Evolutionary conservation across 768 basidiomycete species (phyloP), one percentile per base, ranked within the genome.

Genomic region (Collybia mongolica): DNA sequence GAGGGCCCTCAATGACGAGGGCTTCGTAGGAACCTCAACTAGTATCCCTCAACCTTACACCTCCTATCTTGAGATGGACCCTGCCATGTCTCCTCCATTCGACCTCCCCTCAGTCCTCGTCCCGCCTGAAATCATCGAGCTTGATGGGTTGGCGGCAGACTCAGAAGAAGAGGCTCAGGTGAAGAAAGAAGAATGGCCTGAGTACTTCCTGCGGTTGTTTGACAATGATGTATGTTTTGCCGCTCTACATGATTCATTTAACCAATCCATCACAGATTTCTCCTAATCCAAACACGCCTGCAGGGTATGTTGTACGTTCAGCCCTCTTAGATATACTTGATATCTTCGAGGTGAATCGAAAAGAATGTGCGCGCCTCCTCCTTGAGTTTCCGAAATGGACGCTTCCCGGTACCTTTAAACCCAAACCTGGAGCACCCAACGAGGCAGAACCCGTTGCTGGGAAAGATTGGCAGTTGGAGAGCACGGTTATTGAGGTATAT

Each of bases 321-420:
- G 75, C 83, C 19, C 66, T 97, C 8, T 68, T 82, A 6, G 94
- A 98, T 61, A 79, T 86, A 17, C 68, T 97, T 37, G 83, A 92
- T 50, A 88, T 98, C 14, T 98, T 91, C 60, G 96, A 98, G 65
- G 82, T 97, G 44, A 98, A 99, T 66, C 83, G 97, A 48, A 97
- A 96, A 65, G 97, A 99, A 60, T 90, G 88, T 56, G 95, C 97
- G 1, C 77, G 90, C 2, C 71, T 98, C 6, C 74, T 98, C 5
- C 77, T 97, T 39, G 88, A 93, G 64, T 86, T 89, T 48, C 89
- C 91, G 1, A 87, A 85, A 60, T 97, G 93, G 90, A 81, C 85
- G 48, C 62, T 83, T 3, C 73, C 79, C 2, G 92, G 91, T 3
- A 93, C 93, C 0, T 98, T 98, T 78, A 91, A 87, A 59, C 81